Evolutionary conservation across 1,139 yeast species (phyloP), one percentile per base, ranked within the genome.

Genomic region (Pichia sp.): DNA sequence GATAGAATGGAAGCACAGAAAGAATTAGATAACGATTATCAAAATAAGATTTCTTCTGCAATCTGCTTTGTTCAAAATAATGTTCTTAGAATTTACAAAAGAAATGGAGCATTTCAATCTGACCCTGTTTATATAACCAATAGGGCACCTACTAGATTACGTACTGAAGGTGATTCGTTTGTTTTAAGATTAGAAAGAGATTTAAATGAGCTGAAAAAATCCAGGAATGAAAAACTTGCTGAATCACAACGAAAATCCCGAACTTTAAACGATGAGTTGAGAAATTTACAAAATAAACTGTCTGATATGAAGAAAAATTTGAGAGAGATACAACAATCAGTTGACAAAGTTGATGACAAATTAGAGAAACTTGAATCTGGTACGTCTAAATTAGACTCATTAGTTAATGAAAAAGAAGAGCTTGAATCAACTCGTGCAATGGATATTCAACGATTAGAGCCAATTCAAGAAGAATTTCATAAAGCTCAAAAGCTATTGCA

Each of bases 101-200:
- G 56, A 6, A 52, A 52, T 39, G 69, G 68, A 26, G 71, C 74
- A 1, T 69, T 78, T 23, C 69, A 77, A 49, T 66, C 74, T 22
- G 87, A 84, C 60, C 90, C 95, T 9, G 26, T 82, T 6, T 64
- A 52, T 78, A 65, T 46, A 58, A 62, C 51, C 78, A 66, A 43
- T 57, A 62, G 22, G 47, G 47, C 34, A 40, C 52, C 16, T 33
- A 45, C 46, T 9, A 50, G 49, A 7, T 45, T 55, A n/a, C 55
- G 55, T 34, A 40, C 53, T 6, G 52, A 49, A 9, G 65, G 59
- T 16, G 61, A 52, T 36, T 48, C 57, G 0, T 42, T 51, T 6
- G 36, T 49, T 1, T 37, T 51, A 41, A 35, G 61, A 49, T 35
- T 50, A 54, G 44, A 51, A 35, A 38, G 51, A 42, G 48, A 47